Base-by-base conservation (phyloP, 495 filamentous ascomycete genomes). In the Hypoxylon crocopeplum region DNA sequence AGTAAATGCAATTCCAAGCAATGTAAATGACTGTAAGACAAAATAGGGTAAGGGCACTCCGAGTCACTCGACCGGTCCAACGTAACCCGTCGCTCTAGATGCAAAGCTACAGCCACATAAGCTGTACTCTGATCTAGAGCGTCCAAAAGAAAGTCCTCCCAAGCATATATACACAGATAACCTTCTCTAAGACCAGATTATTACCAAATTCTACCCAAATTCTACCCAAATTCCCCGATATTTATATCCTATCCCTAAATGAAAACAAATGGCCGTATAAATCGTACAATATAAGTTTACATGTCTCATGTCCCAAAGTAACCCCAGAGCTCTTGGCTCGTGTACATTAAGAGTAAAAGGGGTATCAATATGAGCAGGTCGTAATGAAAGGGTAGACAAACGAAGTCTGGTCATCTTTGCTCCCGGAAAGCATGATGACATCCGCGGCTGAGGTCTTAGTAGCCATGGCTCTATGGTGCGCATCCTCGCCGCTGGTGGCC, bases 361-460 rank as follows among this genome's bases (percentile, higher is more conserved):
- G 44, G 42, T 47, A 45, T 69, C 55, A 62, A 48, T 46, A 57
- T 46, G 47, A 65, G n/a, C 33, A 40, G 57, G 56, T 41, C 15
- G 58, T 46, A 68, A 65, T 54, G 67, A 75, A 71, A 64, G 71
- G 72, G 69, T 72, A 74, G 72, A 87, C 88, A 74, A 79, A 91
- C 88, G 90, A 92, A 59, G 93, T 98, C 76, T 98, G 94, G 49
- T 87, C 85, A 72, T 98, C 94, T 72, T 97, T 97, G 76, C 90
- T 95, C 24, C 94, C 94, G 34, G 89, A 93, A 86, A 92, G 95
- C 91, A 97, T 97, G 70, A 98, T 83, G 21, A 98, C 94, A 77
- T 98, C 94, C 21, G 94, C 94, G 8, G 91, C 87, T 41, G 89
- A 93, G 10, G 94, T 98, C 78, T 97, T 97, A 15, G 93, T 97